Base-by-base conservation (phyloP, 2,329 filamentous ascomycete species). In the Polytolypa hystricis region DNA sequence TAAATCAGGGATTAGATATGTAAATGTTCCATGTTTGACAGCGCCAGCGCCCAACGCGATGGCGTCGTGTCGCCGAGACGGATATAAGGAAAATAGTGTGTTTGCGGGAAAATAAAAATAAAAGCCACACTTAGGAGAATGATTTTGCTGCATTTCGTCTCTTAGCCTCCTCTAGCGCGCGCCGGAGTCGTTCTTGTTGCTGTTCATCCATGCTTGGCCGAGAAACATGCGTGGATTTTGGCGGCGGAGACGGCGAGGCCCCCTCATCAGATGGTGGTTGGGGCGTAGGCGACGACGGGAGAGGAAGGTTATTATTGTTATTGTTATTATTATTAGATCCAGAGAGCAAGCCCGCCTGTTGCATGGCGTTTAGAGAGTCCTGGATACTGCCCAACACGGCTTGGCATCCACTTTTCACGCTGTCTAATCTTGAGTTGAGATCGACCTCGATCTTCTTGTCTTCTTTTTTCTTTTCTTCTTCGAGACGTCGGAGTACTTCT, bases 151-250 rank as follows among this genome's bases (percentile, higher is more conserved):
- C 67, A 53, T 74, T 73, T 42, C 71, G 60, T 53, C 58, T 64
- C 56, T 73, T 73, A 6, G 70, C 70, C 39, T 66, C 64, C 42
- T 73, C 68, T 37, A 74, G 49, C 20, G 70, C 70, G 43, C 55
- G 64, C 30, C 61, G 64, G 33, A 72, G 49, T 43, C 69, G 58
- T 40, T 61, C 55, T 41, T 68, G 58, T 46, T 67, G 67, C 41
- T 66, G 62, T 9, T 53, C 51, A 10, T 51, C 45, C 14, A 44
- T 18, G 12, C 25, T 7, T 38, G 17, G 21, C 15, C 5, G 17
- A 25, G 10, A 33, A 20, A 11, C 23, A 23, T 20, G 15, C 7
- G 20, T 19, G 8, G 16, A 16, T 20, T 30, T 37, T 14, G 18
- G 14, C 5, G 35, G 28, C 7, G 21, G 3, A 5, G 28, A 8